Evolutionary conservation across 2,329 filamentous ascomycete species (phyloP), one percentile per base, ranked within the genome.

Genomic region (Fusarium sororula): DNA sequence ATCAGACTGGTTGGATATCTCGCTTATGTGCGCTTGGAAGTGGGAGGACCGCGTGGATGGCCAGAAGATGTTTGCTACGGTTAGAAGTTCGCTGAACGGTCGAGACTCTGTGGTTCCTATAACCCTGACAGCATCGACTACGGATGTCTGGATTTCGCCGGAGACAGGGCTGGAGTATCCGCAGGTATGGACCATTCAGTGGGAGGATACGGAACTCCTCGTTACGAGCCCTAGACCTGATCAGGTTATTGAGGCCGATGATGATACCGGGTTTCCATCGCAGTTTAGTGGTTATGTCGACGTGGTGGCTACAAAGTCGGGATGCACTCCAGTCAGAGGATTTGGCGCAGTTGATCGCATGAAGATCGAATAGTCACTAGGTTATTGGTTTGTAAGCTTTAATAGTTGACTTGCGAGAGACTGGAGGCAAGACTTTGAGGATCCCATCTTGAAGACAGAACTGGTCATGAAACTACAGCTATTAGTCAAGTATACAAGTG

Each of bases 401-500:
- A 8, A 15, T 35, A 35, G 32, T 35, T 35, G 32, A 4, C 32
- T 35, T 35, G 7, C 15, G 7, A 17, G 15, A 4, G 15, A 35
- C 32, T 35, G 32, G 14, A 35, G 7, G 32, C 32, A 35, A 15
- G 14, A 2, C n/a, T 6, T 24, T 18, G 2, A 10, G 8, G 11
- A 13, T 20, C 48, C 7, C 6, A 35, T 20, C 22, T 7, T 6
- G 2, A 20, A 2, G 7, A 14, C 7, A 18, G 1, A 35, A 14
- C 7, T 51, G 12, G 3, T 3, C 1, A 24, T 13, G 18, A 4
- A 5, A 6, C 15, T 35, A 8, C 2, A 51, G 30, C 8, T 35
- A 24, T 2, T 4, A 0, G 4, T n/a, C 14, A 17, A 22, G 5
- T 11, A 11, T 35, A 7, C 1, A 6, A 20, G 4, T 10, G 30